These are phyloP conservation scores for Pythium utonaiense DNA, from an alignment of 352 stramenopile genomes.

Conservation along the genomic window DNA sequence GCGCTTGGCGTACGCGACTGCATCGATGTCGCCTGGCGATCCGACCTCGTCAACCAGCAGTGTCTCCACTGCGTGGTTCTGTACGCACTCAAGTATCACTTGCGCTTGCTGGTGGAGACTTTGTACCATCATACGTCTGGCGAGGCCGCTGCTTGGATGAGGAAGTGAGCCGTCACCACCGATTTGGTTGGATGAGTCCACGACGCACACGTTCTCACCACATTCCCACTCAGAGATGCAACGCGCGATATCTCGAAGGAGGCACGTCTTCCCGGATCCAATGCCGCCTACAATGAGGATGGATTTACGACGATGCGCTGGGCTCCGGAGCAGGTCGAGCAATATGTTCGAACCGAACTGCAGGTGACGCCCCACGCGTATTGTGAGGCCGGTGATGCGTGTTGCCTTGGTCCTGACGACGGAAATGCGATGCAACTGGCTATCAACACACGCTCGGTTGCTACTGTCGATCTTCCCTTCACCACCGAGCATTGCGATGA, in stretches of 20 bases:
- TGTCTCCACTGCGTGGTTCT: constrained; percentile 32
- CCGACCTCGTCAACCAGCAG: constrained; percentile 89
- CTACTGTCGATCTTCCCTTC: constrained; percentile 56
- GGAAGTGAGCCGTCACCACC: constrained; percentile 72
- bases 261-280: constrained; percentile 76
- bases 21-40: constrained; percentile 8
- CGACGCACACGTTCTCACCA: constrained; percentile 70
- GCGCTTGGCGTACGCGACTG: constrained; percentile 34
- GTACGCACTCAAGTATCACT: constrained; percentile 21
- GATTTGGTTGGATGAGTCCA: constrained; percentile 92
- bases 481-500: constrained; percentile 42
- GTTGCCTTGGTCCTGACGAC: constrained; percentile 51
- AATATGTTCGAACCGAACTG: constrained; percentile 59
- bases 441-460: constrained; percentile 70
- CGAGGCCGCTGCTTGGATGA: constrained; percentile 44
- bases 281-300: constrained; percentile 59
- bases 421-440: constrained; percentile 75
- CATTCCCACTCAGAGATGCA: constrained; percentile 38
- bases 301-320: constrained; percentile 36
- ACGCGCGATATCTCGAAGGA: constrained; percentile 75
- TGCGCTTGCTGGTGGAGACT: constrained; percentile 16
- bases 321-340: constrained; percentile 54
- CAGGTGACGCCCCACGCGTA: constrained; percentile 69
- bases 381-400: constrained; percentile 61
- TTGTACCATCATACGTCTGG: constrained; percentile 28